These are phyloP conservation scores for Pestalotiopsis sp. DNA, from an alignment of 2,329 filamentous ascomycete species.

Conservation along the genomic window DNA sequence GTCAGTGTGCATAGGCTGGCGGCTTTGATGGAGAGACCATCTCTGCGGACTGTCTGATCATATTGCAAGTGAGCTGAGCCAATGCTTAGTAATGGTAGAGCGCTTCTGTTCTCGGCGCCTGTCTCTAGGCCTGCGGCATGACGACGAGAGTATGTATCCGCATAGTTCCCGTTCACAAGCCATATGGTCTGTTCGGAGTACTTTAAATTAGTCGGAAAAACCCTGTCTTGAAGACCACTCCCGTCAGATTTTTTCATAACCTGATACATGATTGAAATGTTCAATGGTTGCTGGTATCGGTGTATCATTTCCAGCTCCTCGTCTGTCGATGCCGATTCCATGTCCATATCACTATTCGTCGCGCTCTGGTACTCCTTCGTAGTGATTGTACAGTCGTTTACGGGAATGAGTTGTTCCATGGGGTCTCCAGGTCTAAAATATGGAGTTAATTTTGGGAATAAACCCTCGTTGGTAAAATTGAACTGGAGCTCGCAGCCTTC, in stretches of 20 bases:
- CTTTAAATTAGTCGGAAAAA: neutral
- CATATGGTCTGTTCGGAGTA: neutral
- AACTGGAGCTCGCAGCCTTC: neutral
- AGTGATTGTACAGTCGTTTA: neutral
- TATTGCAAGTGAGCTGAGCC: neutral
- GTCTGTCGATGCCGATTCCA: neutral
- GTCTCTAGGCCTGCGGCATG: neutral
- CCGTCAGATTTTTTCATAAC: neutral
- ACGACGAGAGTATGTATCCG: neutral
- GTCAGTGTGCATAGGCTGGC: neutral
- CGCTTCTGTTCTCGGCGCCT: neutral
- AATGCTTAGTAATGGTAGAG: neutral
- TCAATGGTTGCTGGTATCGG: neutral
- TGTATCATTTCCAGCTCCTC: neutral
- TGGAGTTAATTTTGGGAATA: neutral
- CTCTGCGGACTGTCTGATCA: neutral
- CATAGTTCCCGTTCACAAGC: neutral
- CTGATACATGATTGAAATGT: neutral
- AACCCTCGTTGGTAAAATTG: neutral
- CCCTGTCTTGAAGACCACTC: neutral
- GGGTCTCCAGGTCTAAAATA: neutral
- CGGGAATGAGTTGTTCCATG: neutral
- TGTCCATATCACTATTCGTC: neutral
- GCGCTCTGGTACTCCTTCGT: neutral
- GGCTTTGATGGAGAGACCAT: neutral